A percentile compares a stretch with the other conserved stretches of the same genome.
Conservation (phyloP, 2,329 filamentous ascomycete genomes). For the Fusarium sp. region DNA sequence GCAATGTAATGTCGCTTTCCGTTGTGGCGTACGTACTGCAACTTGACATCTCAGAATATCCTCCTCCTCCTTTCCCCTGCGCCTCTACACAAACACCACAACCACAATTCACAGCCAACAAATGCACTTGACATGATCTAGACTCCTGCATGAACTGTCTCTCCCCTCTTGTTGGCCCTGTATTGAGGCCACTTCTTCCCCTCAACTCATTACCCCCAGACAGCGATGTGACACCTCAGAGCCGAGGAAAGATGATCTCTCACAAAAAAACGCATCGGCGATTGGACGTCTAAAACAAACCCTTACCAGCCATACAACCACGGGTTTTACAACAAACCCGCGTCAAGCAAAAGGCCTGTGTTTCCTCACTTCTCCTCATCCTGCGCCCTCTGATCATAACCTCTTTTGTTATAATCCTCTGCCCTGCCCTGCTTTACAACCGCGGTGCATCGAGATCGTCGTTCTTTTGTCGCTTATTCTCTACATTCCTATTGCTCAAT, state of each 20-base stretch:
- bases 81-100: not conserved
- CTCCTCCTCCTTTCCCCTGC: not conserved
- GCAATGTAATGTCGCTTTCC: conserved; percentile 7
- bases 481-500: conserved; percentile 6
- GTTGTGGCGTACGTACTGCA: conserved; percentile 30
- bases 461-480: too few species aligned
- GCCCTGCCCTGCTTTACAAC: conserved; percentile 1
- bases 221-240: conserved; percentile 21
- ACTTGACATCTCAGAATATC: conserved; percentile 6
- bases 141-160: conserved; percentile 9
- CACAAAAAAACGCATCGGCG: conserved; percentile 28
- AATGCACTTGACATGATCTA: not conserved
- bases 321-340: not conserved
- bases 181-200: conserved; percentile 22
- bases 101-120: not conserved
- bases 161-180: conserved; percentile 4
- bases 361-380: not conserved
- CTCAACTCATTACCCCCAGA: conserved; percentile 25
- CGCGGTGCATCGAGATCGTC: not conserved
- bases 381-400: conserved; percentile 15
- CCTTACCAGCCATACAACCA: not conserved
- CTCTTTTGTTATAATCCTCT: conserved; percentile 3
- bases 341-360: not conserved
- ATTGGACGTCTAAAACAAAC: conserved; percentile 4
- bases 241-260: conserved; percentile 35